Conservation (phyloP, 2,329 filamentous ascomycete species). For the Dendrostoma leiphaemia region DNA sequence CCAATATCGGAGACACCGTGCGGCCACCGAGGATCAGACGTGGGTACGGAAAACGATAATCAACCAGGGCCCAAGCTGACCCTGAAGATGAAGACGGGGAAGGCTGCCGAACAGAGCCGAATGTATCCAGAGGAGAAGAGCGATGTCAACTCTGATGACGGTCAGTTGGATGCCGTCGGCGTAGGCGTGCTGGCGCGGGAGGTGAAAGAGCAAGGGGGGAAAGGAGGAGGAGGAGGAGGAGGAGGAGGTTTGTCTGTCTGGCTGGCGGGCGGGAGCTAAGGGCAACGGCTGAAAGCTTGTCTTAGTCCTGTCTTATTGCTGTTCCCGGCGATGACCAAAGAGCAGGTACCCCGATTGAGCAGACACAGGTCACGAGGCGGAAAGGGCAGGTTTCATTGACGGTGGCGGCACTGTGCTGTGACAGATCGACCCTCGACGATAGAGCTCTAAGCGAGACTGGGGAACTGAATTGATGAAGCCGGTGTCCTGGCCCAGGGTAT, state of each 20-base stretch:
- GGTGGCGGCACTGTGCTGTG: not conserved
- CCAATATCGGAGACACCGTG: conserved; percentile 22
- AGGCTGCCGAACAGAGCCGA: conserved; percentile 1
- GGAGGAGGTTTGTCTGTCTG: not conserved
- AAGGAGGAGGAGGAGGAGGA: not conserved
- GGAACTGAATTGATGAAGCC: not conserved
- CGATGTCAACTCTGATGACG: not conserved
- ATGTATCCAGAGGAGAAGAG: conserved; percentile 5
- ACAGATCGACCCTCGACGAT: not conserved
- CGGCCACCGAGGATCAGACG: conserved; percentile 7
- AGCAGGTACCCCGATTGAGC: not conserved
- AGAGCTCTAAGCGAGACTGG: conserved; percentile 2
- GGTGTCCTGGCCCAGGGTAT: not conserved
- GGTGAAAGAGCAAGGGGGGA: not conserved
- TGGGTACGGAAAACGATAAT: conserved; percentile 6
- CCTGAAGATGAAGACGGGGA: conserved; percentile 3
- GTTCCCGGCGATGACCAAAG: conserved; percentile 9
- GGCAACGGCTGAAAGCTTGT: not conserved
- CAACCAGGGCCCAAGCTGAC: conserved; percentile 7
- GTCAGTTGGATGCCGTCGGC: not conserved
- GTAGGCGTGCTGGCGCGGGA: not conserved
- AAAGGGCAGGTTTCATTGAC: not conserved
- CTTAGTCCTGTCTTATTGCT: conserved; percentile 4
- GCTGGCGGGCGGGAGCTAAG: not conserved
- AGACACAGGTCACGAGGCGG: not conserved